Evolutionary conservation across 2,329 filamentous ascomycete species (phyloP).

Genomic region (Stachybotrys elegans): DNA sequence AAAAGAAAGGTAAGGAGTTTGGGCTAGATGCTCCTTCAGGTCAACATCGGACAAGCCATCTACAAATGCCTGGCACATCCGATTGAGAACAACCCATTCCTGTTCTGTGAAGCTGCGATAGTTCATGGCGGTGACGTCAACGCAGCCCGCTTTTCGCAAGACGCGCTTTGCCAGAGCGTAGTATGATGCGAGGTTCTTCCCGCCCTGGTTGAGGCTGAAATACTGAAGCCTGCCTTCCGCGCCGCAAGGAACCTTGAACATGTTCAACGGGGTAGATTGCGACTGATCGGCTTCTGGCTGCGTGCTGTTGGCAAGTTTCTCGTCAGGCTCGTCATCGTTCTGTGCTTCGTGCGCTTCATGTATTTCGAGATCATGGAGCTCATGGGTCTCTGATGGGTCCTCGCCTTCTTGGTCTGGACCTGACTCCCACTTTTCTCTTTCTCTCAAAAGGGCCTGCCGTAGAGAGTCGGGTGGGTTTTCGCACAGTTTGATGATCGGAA

Average conservation of each 20-base stretch:
- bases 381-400: too few relatives aligned
- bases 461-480: conserved; percentile 61
- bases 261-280: conserved; percentile 3
- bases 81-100: conserved; percentile 45
- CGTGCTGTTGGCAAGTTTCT: conserved; percentile 11
- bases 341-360: conserved; percentile 22
- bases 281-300: conserved; percentile 4
- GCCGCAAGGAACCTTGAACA: conserved; percentile 16
- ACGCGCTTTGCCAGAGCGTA: conserved; percentile 44
- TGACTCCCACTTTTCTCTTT: conserved; percentile 67
- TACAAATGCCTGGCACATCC: conserved; percentile 49
- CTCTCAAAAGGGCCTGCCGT: conserved; percentile 54
- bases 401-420: conserved; percentile 37
- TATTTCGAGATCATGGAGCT: too few relatives aligned
- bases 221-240: conserved; percentile 11
- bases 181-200: conserved; percentile 39
- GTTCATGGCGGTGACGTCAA: conserved; percentile 46
- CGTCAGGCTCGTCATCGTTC: conserved; percentile 15
- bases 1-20: conserved; percentile 42
- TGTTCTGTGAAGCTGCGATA: conserved; percentile 32
- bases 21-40: conserved; percentile 39
- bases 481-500: conserved; percentile 86
- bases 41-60: conserved; percentile 43
- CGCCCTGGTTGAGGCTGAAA: conserved; percentile 35
- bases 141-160: conserved; percentile 42